Conservation (phyloP, 2,329 filamentous ascomycete genomes). For the Pyrenochaeta sp. region DNA sequence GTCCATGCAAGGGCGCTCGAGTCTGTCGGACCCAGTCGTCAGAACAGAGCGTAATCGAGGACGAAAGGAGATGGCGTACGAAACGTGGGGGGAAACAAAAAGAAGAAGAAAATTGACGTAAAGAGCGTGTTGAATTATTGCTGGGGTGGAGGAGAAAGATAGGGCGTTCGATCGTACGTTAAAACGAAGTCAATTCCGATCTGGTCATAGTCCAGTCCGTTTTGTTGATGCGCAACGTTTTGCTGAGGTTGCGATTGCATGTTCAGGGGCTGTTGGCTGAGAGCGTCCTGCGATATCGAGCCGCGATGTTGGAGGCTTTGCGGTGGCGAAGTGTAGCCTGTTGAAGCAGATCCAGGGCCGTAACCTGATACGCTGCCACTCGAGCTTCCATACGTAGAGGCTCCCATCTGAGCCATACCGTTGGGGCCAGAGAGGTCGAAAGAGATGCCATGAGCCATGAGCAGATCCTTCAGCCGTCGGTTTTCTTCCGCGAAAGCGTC, state of each 20-base stretch:
- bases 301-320: conserved; percentile 37
- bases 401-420: conserved; percentile 43
- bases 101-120: conserved; percentile 26
- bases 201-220: conserved; percentile 75
- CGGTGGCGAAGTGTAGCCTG: conserved; percentile 56
- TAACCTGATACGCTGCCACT: conserved; percentile 70
- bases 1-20: conserved; percentile 92
- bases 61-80: conserved; percentile 36
- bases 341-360: conserved; percentile 55
- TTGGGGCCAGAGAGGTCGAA: conserved; percentile 57
- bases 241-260: conserved; percentile 30
- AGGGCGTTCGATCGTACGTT: conserved; percentile 79
- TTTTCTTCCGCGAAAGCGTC: conserved; percentile 81
- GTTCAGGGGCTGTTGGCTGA: conserved; percentile 24
- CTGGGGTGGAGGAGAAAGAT: conserved; percentile 55
- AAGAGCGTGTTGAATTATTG: conserved; percentile 36
- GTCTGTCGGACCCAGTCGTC: conserved; percentile 59
- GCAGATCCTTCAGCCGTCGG: conserved; percentile 70
- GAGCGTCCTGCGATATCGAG: conserved; percentile 38
- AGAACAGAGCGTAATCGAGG: conserved; percentile 34
- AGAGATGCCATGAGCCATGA: conserved; percentile 65
- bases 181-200: conserved; percentile 89
- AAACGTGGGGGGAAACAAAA: conserved; percentile 19
- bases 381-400: conserved; percentile 54
- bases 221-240: conserved; percentile 34